These are phyloP conservation scores for Galerina sulciceps DNA, from an alignment of 768 basidiomycete genomes.

Conservation along the genomic window DNA sequence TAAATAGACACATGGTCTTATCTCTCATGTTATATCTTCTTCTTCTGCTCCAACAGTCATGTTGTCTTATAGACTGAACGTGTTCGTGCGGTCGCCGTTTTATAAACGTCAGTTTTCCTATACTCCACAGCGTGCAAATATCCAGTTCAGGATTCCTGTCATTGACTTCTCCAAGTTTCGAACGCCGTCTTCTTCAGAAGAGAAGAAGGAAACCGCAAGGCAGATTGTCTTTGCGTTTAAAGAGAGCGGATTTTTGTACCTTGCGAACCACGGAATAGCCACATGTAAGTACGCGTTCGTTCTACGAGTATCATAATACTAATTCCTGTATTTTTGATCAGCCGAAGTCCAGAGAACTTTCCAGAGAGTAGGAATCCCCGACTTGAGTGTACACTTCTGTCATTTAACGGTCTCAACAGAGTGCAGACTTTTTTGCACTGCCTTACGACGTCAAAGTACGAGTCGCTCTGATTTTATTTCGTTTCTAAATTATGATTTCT, in stretches of 20 bases:
- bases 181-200: slow-evolving; percentile 46
- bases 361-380: slow-evolving; percentile 50
- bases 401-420: slow-evolving; percentile 47
- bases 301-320: not conserved
- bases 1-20: slow-evolving; percentile 11
- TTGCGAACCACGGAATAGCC: slow-evolving; percentile 74
- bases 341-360: slow-evolving; percentile 64
- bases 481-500: not conserved
- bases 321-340: slow-evolving; percentile 12
- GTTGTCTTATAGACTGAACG: slow-evolving; percentile 27
- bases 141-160: slow-evolving; percentile 68
- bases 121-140: slow-evolving; percentile 24
- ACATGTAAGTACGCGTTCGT: slow-evolving; percentile 31
- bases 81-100: slow-evolving; percentile 20
- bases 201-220: slow-evolving; percentile 66
- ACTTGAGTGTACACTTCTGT: not conserved
- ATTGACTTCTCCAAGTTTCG: slow-evolving; percentile 79
- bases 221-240: slow-evolving; percentile 81
- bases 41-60: slow-evolving; percentile 18
- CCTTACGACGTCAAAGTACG: slow-evolving; percentile 64
- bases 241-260: slow-evolving; percentile 80
- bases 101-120: slow-evolving; percentile 29
- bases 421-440: slow-evolving; percentile 74
- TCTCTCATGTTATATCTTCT: slow-evolving; percentile 8
- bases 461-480: not conserved